Evolutionary conservation across 1,284 basidiomycete species (phyloP), one percentile per base, ranked within the genome.

Genomic region (Pascua guehoae): DNA sequence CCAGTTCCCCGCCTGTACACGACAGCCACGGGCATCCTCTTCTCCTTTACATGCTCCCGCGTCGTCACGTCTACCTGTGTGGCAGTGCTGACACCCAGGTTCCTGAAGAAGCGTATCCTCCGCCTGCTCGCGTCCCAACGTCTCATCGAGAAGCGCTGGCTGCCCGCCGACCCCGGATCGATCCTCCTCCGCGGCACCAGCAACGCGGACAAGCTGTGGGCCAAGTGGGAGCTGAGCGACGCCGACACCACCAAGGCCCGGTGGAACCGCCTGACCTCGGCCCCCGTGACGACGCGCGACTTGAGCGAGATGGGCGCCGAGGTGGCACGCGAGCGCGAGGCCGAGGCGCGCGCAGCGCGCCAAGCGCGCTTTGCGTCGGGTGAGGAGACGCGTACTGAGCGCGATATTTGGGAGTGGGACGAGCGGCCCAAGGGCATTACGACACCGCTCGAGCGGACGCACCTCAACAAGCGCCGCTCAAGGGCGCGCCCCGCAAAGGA

Each of bases 71-170:
- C 24, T 32, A 16, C 16, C n/a, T n/a, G n/a, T 38, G 12, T 24
- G 14, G 15, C 47, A 32, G 10, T 39, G 42, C 52, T 59, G 14
- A 62, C 61, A 2, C 39, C 12, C 56, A 77, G 75, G 2, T 71
- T 61, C 62, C 56, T 77, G 17, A 76, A 76, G 61, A 62, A 58
- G 11, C 68, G 66, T 16, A 67, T 77, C 42, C 59, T 77, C 4
- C 67, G 70, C 17, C 57, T 66, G 11, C 66, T 77, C 16, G 53
- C 61, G 42, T 68, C 69, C 1, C 70, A 73, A 51, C 53, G 64
- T 18, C 62, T 75, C 15, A 64, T 77, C 50, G 32, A 57, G 39
- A 66, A 68, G 53, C 54, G 51, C 37, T 52, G 55, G 54, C 12
- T 39, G 16, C 8, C n/a, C 14, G 16, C 49, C 38, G n/a, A 15